A percentile compares a stretch with the other conserved stretches of the same genome.
Evolutionary conservation across 139 green algal genomes (phyloP).

Genomic region (Coelastrella sp.): DNA sequence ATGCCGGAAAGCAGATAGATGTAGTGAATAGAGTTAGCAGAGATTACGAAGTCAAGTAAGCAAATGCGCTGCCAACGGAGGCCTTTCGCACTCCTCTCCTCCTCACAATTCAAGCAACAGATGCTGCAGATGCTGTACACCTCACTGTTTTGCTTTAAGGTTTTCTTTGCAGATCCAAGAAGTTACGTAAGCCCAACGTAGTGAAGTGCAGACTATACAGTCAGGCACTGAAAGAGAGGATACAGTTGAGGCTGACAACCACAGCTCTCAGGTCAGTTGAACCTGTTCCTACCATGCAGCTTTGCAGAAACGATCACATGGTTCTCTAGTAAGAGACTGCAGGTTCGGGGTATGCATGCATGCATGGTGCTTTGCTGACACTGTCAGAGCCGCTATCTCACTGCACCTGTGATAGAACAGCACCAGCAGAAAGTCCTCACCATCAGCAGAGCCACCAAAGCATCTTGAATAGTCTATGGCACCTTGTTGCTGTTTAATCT

Average conservation of each 20-base stretch:
- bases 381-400: too few species aligned
- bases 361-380: too few species aligned
- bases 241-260: constrained; percentile 82
- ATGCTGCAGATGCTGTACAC: background rate
- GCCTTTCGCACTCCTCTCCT: background rate
- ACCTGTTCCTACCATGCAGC: background rate
- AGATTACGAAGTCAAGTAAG: constrained; percentile 88
- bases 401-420: too few species aligned
- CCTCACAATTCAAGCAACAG: background rate
- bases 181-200: constrained; percentile 84
- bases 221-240: constrained; percentile 67
- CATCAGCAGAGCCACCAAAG: too few species aligned
- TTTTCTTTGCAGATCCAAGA: background rate
- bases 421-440: too few species aligned
- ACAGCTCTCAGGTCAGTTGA: constrained; percentile 72
- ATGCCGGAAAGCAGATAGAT: constrained; percentile 71
- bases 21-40: constrained; percentile 89
- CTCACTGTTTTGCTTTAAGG: background rate
- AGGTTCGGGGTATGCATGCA: too few species aligned
- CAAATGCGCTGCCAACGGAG: background rate
- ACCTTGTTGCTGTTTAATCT: background rate
- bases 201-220: constrained; percentile 82
- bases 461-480: background rate
- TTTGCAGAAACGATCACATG: background rate
- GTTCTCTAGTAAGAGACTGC: too few species aligned